Base-by-base conservation (phyloP, 2,329 filamentous ascomycete species). In the Aaosphaeria pasadenensis region DNA sequence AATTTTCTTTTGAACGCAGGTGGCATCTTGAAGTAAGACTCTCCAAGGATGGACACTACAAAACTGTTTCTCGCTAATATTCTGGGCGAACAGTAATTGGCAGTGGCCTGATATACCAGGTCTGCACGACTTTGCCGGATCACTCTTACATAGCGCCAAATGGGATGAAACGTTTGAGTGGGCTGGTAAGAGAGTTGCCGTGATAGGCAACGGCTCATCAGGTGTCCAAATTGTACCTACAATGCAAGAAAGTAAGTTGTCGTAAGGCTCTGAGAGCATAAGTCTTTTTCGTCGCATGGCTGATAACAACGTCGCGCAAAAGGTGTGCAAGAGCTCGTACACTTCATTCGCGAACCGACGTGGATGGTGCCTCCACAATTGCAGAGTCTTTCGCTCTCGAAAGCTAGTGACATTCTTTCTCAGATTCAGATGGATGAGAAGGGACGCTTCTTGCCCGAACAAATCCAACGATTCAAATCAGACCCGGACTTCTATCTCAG, bases 151-250 rank as follows among this genome's bases (percentile, higher is more conserved):
- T 57, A 78, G 78, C 0, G 76, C 82, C 1, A 70, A 73, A 33
- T 86, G 80, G 80, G 74, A 79, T 1, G 62, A 77, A 4, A 71
- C 74, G n/a, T 64, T 79, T 6, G 71, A 79, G 11, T 62, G 81
- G 5, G 59, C 59, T 2, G 74, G 66, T 30, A 79, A 79, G 52
- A 66, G 68, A 6, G 77, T 81, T 28, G 74, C 75, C 5, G 60
- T 83, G n/a, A 75, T 84, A 43, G 81, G 81, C 11, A 81, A 75
- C 44, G 72, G 71, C 58, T 71, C 58, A 58, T 52, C n/a, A 5
- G 9, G 7, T 28, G 74, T 74, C n/a, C 70, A 73, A 43, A 73
- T 30, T 41, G 9, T 31, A 47, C 41, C 7, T 49, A 59, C 30
- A 54, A n/a, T 7, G n/a, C 13, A 13, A 9, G 9, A 9, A 36